Base-by-base conservation (phyloP, 2,329 filamentous ascomycete genomes). In the Diaporthe vexans region DNA sequence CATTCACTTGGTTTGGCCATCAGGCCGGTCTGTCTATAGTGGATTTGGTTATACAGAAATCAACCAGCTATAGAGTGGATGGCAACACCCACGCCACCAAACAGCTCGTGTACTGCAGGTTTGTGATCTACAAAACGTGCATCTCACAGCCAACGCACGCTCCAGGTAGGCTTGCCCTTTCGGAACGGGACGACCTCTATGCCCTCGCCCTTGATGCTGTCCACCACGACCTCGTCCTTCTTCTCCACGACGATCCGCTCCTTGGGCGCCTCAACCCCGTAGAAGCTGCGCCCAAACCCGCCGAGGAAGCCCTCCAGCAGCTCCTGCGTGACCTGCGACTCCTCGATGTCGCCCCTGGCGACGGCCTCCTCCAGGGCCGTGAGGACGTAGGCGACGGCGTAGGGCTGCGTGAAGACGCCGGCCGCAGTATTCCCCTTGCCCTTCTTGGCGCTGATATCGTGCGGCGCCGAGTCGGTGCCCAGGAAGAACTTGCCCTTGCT, bases 321-420 rank as follows among this genome's bases (percentile, higher is more conserved):
- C 76, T 90, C 88, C 75, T 88, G 85, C 7, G 89, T 90, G 11
- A 92, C 83, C n/a, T 89, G 86, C 0, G 81, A 82, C 72, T 88
- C 86, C 9, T 80, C 79, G 58, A 92, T 85, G 48, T 88, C 85
- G 2, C 87, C 88, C 15, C 87, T 85, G 75, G 85, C 84, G 5
- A 93, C 84, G 6, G 88, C 93, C 78, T 90, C 88, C 81, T 93
- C 89, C 54, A 95, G 83, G 0, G 86, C 88, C 77, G 88, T 85
- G 33, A 95, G 84, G 61, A 94, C 80, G 58, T 83, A 82, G 46
- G 80, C 78, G 2, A 91, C 86, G 0, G 91, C 91, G 80, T 91
- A 91, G 5, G 92, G 92, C 84, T 96, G 94, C 1, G 94, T 95
- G 81, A 95, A 96, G 57, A 95, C 93, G 6, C 94, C 94, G 0